Conservation (phyloP, 805 yeast species). For the Blastobotrys americana region DNA sequence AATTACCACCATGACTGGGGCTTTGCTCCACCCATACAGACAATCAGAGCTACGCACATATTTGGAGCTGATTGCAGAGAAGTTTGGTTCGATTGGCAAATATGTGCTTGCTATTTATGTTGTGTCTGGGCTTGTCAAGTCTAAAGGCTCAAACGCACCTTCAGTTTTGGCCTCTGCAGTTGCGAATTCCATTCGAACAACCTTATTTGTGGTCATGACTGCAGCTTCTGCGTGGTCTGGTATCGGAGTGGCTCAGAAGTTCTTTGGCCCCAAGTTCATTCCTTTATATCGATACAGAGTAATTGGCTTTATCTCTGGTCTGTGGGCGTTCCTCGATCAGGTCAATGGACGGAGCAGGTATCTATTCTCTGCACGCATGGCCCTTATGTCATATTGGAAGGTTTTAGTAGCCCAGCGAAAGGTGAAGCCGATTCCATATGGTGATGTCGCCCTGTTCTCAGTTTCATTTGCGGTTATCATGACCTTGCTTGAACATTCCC, state of each 20-base stretch:
- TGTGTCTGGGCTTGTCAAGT: constrained; percentile 15
- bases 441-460: constrained; percentile 30
- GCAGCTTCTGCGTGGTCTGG: constrained; percentile 36
- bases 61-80: constrained; percentile 20
- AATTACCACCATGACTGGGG: constrained; percentile 26
- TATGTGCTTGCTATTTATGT: constrained; percentile 28
- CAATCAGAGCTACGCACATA: constrained; percentile 23
- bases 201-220: constrained; percentile 29
- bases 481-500: constrained; percentile 26
- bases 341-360: constrained; percentile 29
- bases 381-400: constrained; percentile 33
- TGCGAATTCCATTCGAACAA: constrained; percentile 27
- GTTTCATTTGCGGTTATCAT: constrained; percentile 28
- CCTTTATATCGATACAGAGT: constrained; percentile 31
- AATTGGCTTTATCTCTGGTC: constrained; percentile 37
- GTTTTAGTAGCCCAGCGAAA: constrained; percentile 22
- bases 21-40: constrained; percentile 28
- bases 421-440: constrained; percentile 26
- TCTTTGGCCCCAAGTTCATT: constrained; percentile 27
- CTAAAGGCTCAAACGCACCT: constrained; percentile 4
- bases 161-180: constrained; percentile 13
- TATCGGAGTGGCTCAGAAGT: constrained; percentile 29
- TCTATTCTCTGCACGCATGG: constrained; percentile 32
- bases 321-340: constrained; percentile 34
- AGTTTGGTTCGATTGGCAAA: constrained; percentile 22